Evolutionary conservation across 495 filamentous ascomycete genomes (phyloP).

Genomic region (Neurospora cerealis): DNA sequence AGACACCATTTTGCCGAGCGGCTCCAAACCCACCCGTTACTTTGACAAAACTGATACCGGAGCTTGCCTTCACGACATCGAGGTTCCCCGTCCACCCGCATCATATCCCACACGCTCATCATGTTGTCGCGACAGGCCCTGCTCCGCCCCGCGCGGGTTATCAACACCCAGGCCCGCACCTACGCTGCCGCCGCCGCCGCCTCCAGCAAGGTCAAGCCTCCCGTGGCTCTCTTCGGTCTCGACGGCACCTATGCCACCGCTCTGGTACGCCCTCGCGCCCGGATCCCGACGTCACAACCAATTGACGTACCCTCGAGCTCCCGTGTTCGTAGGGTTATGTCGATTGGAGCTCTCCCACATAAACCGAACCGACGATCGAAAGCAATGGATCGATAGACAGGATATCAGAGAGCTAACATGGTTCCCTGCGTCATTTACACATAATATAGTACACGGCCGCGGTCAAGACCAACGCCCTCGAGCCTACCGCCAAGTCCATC

Average conservation of each 20-base stretch:
- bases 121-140: conserved; percentile 57
- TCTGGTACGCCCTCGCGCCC: conserved; percentile 57
- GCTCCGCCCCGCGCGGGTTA: conserved; percentile 40
- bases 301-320: conserved; percentile 2
- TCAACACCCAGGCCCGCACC: conserved; percentile 42
- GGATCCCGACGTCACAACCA: conserved; percentile 2
- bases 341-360: background rate
- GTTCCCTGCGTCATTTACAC: conserved; percentile 26
- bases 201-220: conserved; percentile 61
- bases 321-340: background rate
- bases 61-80: conserved; percentile 26
- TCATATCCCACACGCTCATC: conserved; percentile 27
- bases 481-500: conserved; percentile 68
- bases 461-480: conserved; percentile 75
- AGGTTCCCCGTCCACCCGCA: conserved; percentile 22
- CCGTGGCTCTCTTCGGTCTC: conserved; percentile 84
- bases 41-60: conserved; percentile 21
- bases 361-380: background rate
- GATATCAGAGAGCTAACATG: conserved; percentile 3
- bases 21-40: conserved; percentile 19
- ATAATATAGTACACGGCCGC: conserved; percentile 78
- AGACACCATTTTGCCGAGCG: conserved; percentile 23
- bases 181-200: conserved; percentile 62
- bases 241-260: conserved; percentile 97
- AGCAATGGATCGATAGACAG: too few relatives aligned